Evolutionary conservation across 2,329 filamentous ascomycete species (phyloP).

Genomic region (Fusarium bulbicola): DNA sequence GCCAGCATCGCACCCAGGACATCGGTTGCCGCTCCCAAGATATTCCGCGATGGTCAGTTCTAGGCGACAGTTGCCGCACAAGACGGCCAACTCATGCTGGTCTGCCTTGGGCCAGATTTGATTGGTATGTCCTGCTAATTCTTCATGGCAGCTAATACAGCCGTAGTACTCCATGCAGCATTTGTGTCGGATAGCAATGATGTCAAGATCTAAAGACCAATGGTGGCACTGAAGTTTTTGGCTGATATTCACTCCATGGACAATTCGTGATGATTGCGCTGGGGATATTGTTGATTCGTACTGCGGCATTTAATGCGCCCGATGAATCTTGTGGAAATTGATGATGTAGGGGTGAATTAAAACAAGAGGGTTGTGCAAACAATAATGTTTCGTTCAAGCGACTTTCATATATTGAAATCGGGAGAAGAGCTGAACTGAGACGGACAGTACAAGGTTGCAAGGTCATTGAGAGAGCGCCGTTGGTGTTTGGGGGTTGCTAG

Average conservation of each 20-base stretch:
- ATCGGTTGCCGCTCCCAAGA: background rate
- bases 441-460: rapidly evolving
- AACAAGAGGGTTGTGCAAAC: rapidly evolving
- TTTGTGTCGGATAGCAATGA: constrained; percentile 13
- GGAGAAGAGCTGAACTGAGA: background rate
- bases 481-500: background rate
- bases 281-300: background rate
- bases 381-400: background rate
- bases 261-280: background rate
- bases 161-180: constrained; percentile 18
- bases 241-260: constrained; percentile 1
- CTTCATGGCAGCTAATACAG: constrained; percentile 19
- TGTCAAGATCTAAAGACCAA: constrained; percentile 18
- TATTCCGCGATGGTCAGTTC: constrained; percentile 5
- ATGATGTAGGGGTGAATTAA: rapidly evolving
- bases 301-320: constrained; percentile 4
- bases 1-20: constrained; percentile 1
- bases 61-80: constrained; percentile 1
- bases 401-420: too few species aligned
- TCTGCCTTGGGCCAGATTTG: constrained; percentile 2
- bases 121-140: background rate
- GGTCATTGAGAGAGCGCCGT: too few species aligned
- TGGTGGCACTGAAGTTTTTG: constrained; percentile 8
- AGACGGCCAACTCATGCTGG: constrained; percentile 1
- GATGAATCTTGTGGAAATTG: rapidly evolving